phyloP scores from a whole-genome alignment of 208 protist genomes.

The Trypanosoma cruzi region DNA sequence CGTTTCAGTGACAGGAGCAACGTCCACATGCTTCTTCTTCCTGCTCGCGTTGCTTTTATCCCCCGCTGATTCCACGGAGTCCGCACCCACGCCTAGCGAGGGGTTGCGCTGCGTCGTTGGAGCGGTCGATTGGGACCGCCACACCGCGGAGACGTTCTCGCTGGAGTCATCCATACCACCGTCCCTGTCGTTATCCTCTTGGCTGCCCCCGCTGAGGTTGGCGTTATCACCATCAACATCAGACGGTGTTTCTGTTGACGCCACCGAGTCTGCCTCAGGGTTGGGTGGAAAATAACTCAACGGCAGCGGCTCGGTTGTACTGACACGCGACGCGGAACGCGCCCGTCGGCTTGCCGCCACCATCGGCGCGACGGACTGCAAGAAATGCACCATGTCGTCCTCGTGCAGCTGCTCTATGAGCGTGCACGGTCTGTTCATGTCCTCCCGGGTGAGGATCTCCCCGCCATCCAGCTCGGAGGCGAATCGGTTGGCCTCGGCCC shows the following conservation, averaged over 20 bases:
- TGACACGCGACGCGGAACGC: constrained; percentile 73
- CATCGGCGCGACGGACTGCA: constrained; percentile 54
- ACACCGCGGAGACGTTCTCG: background rate
- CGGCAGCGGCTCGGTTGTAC: constrained; percentile 68
- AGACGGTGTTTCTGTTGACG: background rate
- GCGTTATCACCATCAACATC: constrained; percentile 4
- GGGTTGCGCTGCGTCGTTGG: background rate
- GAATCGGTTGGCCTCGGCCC: constrained; percentile 71
- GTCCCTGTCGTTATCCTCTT: background rate
- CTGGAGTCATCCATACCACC: background rate
- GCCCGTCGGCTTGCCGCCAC: constrained; percentile 55
- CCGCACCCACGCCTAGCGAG: background rate
- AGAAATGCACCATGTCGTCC: constrained; percentile 59
- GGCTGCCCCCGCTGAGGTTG: background rate
- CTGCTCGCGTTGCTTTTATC: background rate
- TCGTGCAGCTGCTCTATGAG: constrained; percentile 49
- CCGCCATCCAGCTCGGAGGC: constrained; percentile 41
- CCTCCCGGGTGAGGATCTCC: background rate
- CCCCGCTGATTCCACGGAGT: background rate
- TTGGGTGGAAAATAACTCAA: constrained; percentile 32
- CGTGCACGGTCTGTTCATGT: constrained; percentile 26
- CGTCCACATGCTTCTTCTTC: background rate
- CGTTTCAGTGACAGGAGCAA: background rate
- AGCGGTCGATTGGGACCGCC: background rate
- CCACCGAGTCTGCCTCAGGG: constrained; percentile 1